A percentile compares a stretch with the other conserved stretches of the same genome.
phyloP scores from a whole-genome alignment of 495 filamentous ascomycete genomes.

The Daldinia vernicosa region DNA sequence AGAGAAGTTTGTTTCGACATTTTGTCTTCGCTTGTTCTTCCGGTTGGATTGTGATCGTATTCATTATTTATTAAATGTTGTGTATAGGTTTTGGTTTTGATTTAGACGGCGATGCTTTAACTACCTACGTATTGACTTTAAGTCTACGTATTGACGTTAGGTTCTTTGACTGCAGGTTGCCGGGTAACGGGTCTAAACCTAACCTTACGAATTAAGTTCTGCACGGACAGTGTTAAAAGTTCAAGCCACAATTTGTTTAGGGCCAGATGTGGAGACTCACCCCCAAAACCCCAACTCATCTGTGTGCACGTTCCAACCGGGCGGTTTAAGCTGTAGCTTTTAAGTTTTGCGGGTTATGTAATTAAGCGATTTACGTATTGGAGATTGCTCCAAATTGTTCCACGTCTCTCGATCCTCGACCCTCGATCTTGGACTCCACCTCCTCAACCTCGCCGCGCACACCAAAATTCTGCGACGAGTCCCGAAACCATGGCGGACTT shows the following conservation, averaged over 20 bases:
- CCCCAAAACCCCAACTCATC: conserved; percentile 6
- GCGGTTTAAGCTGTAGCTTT: neutral
- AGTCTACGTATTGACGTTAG: no score
- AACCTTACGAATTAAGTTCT: no score
- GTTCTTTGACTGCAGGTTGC: conserved; percentile 10
- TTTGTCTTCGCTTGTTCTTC: neutral
- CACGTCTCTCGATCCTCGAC: conserved; percentile 9
- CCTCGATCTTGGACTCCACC: conserved; percentile 22
- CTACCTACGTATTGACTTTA: conserved; percentile 28
- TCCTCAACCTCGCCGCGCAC: conserved; percentile 29
- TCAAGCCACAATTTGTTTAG: neutral
- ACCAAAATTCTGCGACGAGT: conserved; percentile 20
- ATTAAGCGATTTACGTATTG: conserved; percentile 5
- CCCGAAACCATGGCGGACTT: conserved; percentile 68
- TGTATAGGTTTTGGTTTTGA: conserved; percentile 5
- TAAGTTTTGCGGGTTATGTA: conserved; percentile 1
- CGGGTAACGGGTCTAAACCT: conserved; percentile 7
- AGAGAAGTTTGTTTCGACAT: conserved; percentile 48
- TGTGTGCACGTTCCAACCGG: neutral
- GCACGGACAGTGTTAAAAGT: neutral
- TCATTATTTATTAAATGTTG: conserved; percentile 20
- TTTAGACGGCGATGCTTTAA: conserved; percentile 6
- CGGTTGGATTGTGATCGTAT: neutral
- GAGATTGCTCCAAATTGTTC: conserved; percentile 6
- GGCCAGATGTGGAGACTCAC: neutral